phyloP scores from a whole-genome alignment of 108 stramenopile genomes.

The Poteriospumella lacustris region DNA sequence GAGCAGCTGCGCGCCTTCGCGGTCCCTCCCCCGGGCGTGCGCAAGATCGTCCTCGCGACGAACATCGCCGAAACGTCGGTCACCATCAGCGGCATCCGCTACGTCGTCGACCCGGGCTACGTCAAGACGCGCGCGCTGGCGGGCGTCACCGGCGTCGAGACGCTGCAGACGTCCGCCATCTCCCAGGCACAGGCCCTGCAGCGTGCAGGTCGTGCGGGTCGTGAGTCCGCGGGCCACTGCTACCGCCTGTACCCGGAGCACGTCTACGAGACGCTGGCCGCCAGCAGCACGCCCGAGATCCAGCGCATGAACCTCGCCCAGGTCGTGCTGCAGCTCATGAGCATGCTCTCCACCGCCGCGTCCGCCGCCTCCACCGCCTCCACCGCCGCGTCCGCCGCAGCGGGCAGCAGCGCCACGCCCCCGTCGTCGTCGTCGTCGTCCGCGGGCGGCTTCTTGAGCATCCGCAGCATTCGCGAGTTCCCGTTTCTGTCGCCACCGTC shows the following conservation, averaged over 20 bases:
- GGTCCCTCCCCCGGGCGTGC: constrained; percentile 29
- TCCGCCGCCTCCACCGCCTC: no score
- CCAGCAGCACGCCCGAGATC: constrained; percentile 37
- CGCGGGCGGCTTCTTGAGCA: no score
- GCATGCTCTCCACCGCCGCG: no score
- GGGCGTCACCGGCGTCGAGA: constrained; percentile 63
- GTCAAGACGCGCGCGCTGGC: constrained; percentile 49
- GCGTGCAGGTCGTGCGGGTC: constrained; percentile 82
- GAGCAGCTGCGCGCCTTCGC: constrained; percentile 63
- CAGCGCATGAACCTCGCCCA: constrained; percentile 34
- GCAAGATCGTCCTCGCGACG: constrained; percentile 60
- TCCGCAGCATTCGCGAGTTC: neutral
- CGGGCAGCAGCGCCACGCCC: no score
- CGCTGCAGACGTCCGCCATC: constrained; percentile 69
- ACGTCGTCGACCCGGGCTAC: constrained; percentile 58
- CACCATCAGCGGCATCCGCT: constrained; percentile 71
- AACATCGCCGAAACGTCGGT: constrained; percentile 90
- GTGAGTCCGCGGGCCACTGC: constrained; percentile 77
- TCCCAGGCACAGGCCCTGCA: constrained; percentile 82
- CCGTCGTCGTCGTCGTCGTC: no score
- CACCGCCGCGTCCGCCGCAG: no score
- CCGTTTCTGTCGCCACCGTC: neutral
- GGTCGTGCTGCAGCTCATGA: constrained; percentile 53
- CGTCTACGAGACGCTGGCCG: constrained; percentile 25
- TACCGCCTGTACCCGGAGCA: constrained; percentile 68